Base-by-base conservation (phyloP, 2,329 filamentous ascomycete genomes). In the Nothopassalora personata region DNA sequence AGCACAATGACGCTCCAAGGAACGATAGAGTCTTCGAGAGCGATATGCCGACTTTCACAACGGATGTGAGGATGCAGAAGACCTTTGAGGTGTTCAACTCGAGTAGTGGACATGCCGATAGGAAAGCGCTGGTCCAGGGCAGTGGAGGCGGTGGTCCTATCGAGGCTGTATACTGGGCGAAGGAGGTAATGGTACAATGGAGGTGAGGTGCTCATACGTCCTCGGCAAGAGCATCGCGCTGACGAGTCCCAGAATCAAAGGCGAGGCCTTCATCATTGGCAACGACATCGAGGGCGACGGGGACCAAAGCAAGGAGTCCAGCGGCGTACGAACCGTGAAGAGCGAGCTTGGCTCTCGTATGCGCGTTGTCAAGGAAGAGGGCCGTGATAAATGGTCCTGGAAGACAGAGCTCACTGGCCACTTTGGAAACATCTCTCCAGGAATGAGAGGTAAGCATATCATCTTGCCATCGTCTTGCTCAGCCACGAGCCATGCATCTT, bases 21-120 rank as follows among this genome's bases (percentile, higher is more conserved):
- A 97, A 97, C 73, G 86, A 89, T 4, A 66, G 76, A 6, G 75
- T 83, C 0, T 96, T 84, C 71, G 86, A 89, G 68, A 90, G 85
- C 67, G 91, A 97, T 65, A 77, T 93, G 66, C 83, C 88, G 3
- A 87, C 88, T 0, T 87, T 97, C 69, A 96, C 93, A 0, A 96
- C 91, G 0, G 94, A 97, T 73, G 84, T 84, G 8, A 84, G 93
- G 49, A 96, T 95, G 90, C 82, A 86, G 60, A 97, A 97, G 78
- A 80, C 88, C 0, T 78, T 79, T 2, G 87, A 97, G 73, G 74
- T 97, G 3, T 83, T 86, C 62, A 77, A 75, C 5, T 80, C 76
- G 5, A 77, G 77, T 10, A 71, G 74, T 27, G 79, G 77, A 7
- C 75, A 79, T 54, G 79, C 80, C 6, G 72, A 75, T 33, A 74